These are phyloP conservation scores for Aspergillus hiratsukae DNA, from an alignment of 2,329 filamentous ascomycete species.

Conservation along the genomic window DNA sequence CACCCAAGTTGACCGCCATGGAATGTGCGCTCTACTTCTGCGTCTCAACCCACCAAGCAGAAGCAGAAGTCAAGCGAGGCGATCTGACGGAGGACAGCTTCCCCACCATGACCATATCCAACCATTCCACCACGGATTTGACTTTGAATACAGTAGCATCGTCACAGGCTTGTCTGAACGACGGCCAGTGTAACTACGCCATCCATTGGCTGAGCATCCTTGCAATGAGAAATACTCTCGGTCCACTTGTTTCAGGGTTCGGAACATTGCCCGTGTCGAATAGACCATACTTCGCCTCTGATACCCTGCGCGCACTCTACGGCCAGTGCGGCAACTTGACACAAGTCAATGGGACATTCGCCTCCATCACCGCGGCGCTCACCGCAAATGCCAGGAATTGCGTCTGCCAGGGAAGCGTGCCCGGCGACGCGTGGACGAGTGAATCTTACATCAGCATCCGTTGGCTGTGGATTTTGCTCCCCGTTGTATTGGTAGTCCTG, in stretches of 20 bases:
- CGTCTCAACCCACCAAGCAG: constrained; percentile 17
- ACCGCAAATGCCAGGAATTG: constrained; percentile 18
- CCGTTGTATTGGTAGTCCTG: constrained; percentile 30
- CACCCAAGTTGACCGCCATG: constrained; percentile 14
- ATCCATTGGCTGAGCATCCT: constrained; percentile 17
- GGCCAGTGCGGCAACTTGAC: constrained; percentile 17
- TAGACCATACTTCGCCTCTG: constrained; percentile 16
- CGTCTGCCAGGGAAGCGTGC: constrained; percentile 11
- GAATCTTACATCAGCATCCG: constrained; percentile 20
- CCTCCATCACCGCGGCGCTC: constrained; percentile 14
- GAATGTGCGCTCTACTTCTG: constrained; percentile 23
- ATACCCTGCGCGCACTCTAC: constrained; percentile 18
- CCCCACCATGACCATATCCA: constrained; percentile 9
- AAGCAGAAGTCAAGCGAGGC: constrained; percentile 14
- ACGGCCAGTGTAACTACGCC: constrained; percentile 16
- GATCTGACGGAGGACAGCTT: constrained; percentile 13
- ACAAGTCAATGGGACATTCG: constrained; percentile 15
- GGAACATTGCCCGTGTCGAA: constrained; percentile 16
- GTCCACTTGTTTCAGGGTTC: constrained; percentile 13
- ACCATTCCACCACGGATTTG: constrained; percentile 2
- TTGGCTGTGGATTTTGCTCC: constrained; percentile 22
- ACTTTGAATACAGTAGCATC: constrained; percentile 1
- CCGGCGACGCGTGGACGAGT: constrained; percentile 16
- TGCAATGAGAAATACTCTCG: constrained; percentile 16
- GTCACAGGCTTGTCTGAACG: constrained; percentile 6